Base-by-base conservation (phyloP, 345 rosid genomes). In the Lumnitzera littorea region DNA sequence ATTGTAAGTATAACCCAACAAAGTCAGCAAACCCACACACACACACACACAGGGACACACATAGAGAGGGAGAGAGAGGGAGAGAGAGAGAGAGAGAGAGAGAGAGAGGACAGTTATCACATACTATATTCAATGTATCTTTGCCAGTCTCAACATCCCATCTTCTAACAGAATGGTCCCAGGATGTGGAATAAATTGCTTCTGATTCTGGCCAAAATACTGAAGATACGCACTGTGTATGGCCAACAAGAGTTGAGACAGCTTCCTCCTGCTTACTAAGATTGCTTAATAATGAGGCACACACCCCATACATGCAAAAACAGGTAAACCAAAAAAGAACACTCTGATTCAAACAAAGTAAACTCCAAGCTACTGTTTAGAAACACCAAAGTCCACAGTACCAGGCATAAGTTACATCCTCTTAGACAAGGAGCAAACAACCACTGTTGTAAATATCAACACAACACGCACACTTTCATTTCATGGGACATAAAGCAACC, bases 141-240 rank as follows among this genome's bases (percentile, higher is more conserved):
- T 83, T 95, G 72, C 97, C 91, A 7, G 87, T 82, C 76, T 81
- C 84, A 15, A 79, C 86, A 76, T 91, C 97, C 99, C 99, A 95
- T 70, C 68, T 74, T 64, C 87, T 88, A 31, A 95, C 72, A 60
- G 97, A 88, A 65, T 91, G 96, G 75, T 95, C 99, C 97, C 94
- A 91, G 13, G 99, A 95, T 56, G 91, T 74, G 65, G 97, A 95
- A 67, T 83, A 91, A 51, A 95, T 79, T 13, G 83, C 74, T 63
- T 78, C 85, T 5, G 51, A 54, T 69, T 85, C 82, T 23, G 95
- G 96, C 99, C 99, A 95, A 67, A 79, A 69, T 57, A 95, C 95
- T 46, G 89, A 79, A 48, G 95, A 88, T 25, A 95, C 86, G 48
- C 91, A 81, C 61, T 91, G 96, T 50, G 91, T 84, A 70, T 95